A percentile compares a stretch with the other conserved stretches of the same genome.
Conservation (phyloP, 2,329 filamentous ascomycete genomes). For the Trichoderma lentiforme region DNA sequence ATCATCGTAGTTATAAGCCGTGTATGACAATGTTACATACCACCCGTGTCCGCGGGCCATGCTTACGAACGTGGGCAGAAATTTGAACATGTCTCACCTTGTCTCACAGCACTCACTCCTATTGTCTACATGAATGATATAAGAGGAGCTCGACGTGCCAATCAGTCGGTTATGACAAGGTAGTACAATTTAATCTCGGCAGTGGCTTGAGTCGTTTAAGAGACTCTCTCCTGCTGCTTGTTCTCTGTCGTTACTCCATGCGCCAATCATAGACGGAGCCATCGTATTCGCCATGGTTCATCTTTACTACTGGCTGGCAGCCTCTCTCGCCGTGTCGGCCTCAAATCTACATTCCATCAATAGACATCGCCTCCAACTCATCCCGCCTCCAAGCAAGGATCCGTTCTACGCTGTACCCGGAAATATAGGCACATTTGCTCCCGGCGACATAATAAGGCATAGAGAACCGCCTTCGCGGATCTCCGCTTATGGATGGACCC, state of each 20-base stretch:
- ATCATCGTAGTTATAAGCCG: not conserved
- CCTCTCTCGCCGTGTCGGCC: not conserved
- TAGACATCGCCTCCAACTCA: not conserved
- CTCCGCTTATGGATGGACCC: slow-evolving; percentile 21
- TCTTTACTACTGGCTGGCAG: not conserved
- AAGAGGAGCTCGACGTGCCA: not conserved
- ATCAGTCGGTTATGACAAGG: not conserved
- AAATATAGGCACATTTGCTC: not conserved
- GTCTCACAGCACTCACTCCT: not conserved
- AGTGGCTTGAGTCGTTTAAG: not conserved
- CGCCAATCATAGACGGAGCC: not conserved
- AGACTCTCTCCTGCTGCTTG: no score
- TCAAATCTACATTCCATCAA: no score
- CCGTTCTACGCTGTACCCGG: slow-evolving; percentile 22
- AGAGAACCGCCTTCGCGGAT: slow-evolving; percentile 18
- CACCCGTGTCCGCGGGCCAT: not conserved
- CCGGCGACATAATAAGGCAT: slow-evolving; percentile 20
- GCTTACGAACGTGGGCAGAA: not conserved
- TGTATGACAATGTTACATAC: not conserved
- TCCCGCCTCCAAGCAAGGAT: slow-evolving; percentile 19
- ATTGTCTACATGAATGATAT: not conserved
- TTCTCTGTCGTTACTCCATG: no score
- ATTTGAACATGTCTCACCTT: not conserved
- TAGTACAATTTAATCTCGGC: not conserved
- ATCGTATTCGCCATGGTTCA: not conserved